These are phyloP conservation scores for Mucor lusitanicus DNA, from an alignment of 371 early-diverging fungal species.

Conservation along the genomic window DNA sequence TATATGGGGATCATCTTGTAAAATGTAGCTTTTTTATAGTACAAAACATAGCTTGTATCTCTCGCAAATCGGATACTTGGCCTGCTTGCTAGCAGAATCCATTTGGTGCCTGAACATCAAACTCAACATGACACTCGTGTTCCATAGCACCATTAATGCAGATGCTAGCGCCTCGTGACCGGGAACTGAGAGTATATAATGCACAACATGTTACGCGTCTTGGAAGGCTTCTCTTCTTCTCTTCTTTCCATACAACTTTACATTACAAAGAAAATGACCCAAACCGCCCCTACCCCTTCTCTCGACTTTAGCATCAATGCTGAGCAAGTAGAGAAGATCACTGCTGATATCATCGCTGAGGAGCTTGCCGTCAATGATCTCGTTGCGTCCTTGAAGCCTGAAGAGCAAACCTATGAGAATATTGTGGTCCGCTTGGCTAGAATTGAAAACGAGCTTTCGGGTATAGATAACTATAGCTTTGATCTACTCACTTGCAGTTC, in stretches of 20 bases:
- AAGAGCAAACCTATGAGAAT: conserved; percentile 60
- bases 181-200: neutral
- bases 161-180: neutral
- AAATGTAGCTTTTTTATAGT: no score
- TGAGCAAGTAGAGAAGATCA: conserved; percentile 38
- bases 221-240: neutral
- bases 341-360: conserved; percentile 37
- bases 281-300: conserved; percentile 43
- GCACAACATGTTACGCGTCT: neutral
- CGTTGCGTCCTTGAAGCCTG: conserved; percentile 54
- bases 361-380: conserved; percentile 45
- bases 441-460: conserved; percentile 51
- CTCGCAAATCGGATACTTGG: no score
- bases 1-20: no score
- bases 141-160: neutral
- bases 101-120: neutral
- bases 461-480: conserved; percentile 6
- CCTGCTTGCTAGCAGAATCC: neutral
- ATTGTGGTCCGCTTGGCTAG: conserved; percentile 59
- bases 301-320: conserved; percentile 48
- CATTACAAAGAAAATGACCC: conserved; percentile 22
- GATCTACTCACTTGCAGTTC: neutral
- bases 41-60: no score
- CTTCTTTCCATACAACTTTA: neutral
- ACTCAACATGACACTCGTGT: neutral